Conservation (phyloP, 2,329 filamentous ascomycete species). For the Penicillium hordei region DNA sequence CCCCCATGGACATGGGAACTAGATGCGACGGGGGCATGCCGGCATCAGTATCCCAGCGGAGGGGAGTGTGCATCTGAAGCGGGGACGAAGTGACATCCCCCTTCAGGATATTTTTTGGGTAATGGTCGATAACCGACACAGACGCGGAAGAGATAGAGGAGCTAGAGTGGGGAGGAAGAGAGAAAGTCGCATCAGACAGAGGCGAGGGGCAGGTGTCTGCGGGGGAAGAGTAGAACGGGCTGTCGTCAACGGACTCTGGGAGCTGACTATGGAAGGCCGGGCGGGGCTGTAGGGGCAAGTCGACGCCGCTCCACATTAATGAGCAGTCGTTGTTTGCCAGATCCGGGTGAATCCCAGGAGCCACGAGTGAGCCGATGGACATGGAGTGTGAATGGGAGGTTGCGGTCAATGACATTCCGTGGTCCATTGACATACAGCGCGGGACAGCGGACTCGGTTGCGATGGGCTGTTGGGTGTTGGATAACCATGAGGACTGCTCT, state of each 20-base stretch:
- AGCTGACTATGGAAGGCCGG: slow-evolving; percentile 34
- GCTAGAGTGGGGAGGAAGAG: slow-evolving; percentile 31
- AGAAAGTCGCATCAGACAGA: slow-evolving; percentile 38
- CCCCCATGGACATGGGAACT: slow-evolving; percentile 36
- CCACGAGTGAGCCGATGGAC: slow-evolving; percentile 40
- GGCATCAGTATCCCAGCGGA: slow-evolving; percentile 38
- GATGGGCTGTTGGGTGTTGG: slow-evolving; percentile 25
- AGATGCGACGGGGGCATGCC: slow-evolving; percentile 33
- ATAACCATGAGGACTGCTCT: slow-evolving; percentile 31
- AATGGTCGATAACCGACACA: slow-evolving; percentile 37
- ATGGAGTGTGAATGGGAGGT: slow-evolving; percentile 35
- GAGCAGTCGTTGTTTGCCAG: slow-evolving; percentile 33
- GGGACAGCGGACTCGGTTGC: slow-evolving; percentile 24
- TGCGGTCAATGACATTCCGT: slow-evolving; percentile 25
- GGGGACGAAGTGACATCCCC: slow-evolving; percentile 37
- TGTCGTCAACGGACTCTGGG: slow-evolving; percentile 41
- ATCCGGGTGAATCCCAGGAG: slow-evolving; percentile 35
- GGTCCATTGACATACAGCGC: slow-evolving; percentile 25
- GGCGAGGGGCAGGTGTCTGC: slow-evolving; percentile 48
- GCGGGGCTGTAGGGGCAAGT: slow-evolving; percentile 34
- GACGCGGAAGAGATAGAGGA: slow-evolving; percentile 37
- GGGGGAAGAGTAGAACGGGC: slow-evolving; percentile 44
- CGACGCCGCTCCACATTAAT: slow-evolving; percentile 40
- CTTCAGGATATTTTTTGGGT: slow-evolving; percentile 35
- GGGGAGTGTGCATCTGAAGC: slow-evolving; percentile 32